phyloP scores from a whole-genome alignment of 2,329 filamentous ascomycete species.

The Aspergillus viridinutans region DNA sequence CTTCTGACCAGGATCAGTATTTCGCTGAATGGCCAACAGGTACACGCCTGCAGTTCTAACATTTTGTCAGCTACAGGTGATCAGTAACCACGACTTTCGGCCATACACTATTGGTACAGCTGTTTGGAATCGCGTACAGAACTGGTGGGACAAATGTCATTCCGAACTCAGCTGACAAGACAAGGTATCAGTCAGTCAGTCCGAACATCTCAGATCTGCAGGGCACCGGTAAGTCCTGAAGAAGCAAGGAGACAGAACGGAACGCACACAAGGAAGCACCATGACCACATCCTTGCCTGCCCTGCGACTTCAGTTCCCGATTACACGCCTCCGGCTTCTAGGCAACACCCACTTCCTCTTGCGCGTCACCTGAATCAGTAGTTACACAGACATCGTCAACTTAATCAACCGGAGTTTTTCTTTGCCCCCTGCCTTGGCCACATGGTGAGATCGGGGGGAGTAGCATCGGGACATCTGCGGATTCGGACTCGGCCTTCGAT shows the following conservation, averaged over 20 bases:
- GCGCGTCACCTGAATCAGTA: not conserved
- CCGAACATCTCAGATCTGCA: not conserved
- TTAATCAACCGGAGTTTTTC: not conserved
- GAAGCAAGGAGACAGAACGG: not conserved
- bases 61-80: not conserved
- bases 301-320: not conserved
- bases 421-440: not conserved
- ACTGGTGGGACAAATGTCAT: not conserved
- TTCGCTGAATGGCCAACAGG: not conserved
- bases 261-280: not conserved
- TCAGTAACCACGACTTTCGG: not conserved
- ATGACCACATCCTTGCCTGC: not conserved
- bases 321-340: not conserved
- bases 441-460: not conserved
- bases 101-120: not conserved
- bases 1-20: not conserved
- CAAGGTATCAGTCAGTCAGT: not conserved
- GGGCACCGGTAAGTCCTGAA: not conserved
- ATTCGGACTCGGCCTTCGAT: not conserved
- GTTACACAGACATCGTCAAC: not conserved
- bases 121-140: not conserved
- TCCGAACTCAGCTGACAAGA: not conserved
- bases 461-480: not conserved
- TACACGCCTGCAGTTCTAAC: not conserved
- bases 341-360: not conserved